A percentile compares a stretch with the other conserved stretches of the same genome.
phyloP scores from a whole-genome alignment of 2,329 filamentous ascomycete species.

The Penicillium sp. region DNA sequence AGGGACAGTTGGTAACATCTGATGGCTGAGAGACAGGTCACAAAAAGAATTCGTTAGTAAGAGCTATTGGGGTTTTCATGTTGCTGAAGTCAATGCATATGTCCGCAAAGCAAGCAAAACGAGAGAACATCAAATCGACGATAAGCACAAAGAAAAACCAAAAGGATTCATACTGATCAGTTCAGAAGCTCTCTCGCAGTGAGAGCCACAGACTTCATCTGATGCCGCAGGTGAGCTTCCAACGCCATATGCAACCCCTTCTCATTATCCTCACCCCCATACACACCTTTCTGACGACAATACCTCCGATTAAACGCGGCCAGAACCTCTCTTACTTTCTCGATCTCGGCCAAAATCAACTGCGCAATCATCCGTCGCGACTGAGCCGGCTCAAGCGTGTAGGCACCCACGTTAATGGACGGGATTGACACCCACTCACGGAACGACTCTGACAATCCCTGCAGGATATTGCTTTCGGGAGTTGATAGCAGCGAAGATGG shows the following conservation, averaged over 20 bases:
- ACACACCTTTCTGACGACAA: slow-evolving; percentile 3
- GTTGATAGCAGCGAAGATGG: not conserved
- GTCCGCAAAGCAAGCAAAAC: not conserved
- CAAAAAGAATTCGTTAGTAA: not conserved
- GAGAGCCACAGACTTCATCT: slow-evolving; percentile 5
- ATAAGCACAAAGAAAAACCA: not conserved
- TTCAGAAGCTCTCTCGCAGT: not conserved
- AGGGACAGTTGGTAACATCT: not conserved
- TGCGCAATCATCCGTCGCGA: not conserved
- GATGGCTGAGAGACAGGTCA: not conserved
- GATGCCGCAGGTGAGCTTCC: slow-evolving; percentile 5
- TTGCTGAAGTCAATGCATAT: not conserved
- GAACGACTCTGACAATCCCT: slow-evolving; percentile 2
- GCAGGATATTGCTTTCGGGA: not conserved
- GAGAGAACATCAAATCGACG: not conserved
- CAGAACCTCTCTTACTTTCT: not conserved
- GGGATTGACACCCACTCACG: slow-evolving; percentile 6
- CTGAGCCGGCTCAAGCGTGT: slow-evolving; percentile 4
- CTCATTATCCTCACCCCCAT: slow-evolving; percentile 3
- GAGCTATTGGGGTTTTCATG: not conserved
- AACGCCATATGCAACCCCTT: slow-evolving; percentile 6
- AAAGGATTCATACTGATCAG: not conserved
- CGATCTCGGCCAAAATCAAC: not conserved
- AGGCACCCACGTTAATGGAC: slow-evolving; percentile 5
- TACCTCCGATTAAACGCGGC: slow-evolving; percentile 3